phyloP scores from a whole-genome alignment of 2,329 filamentous ascomycete species.

The Penicillium sp. region DNA sequence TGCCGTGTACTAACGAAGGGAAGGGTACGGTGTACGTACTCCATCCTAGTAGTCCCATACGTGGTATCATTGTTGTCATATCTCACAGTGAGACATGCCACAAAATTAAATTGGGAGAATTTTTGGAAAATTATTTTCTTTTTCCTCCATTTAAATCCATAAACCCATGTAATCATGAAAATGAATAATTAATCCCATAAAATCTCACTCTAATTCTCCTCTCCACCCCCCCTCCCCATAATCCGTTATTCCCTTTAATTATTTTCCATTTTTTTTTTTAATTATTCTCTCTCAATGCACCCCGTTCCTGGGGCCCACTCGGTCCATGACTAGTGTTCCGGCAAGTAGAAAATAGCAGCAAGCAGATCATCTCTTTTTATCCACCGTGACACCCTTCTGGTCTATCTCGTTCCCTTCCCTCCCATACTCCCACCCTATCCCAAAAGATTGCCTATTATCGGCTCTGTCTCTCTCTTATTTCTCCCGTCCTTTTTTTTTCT shows the following conservation, averaged over 20 bases:
- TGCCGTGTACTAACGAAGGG: too few species aligned
- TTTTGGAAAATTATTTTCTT: neutral
- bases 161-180: conserved; percentile 2
- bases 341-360: conserved; percentile 38
- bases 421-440: conserved; percentile 11
- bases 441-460: conserved; percentile 27
- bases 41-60: too few species aligned
- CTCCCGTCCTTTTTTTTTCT: conserved; percentile 34
- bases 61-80: neutral
- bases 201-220: neutral
- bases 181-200: neutral
- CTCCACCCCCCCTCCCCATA: neutral
- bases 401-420: conserved; percentile 25
- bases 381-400: conserved; percentile 34
- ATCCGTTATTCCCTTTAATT: conserved; percentile 3
- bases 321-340: conserved; percentile 32
- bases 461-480: conserved; percentile 41
- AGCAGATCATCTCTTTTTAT: conserved; percentile 45
- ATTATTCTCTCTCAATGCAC: conserved; percentile 27
- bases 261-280: neutral
- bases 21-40: neutral
- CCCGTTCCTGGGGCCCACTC: conserved; percentile 31
- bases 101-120: conserved; percentile 1
- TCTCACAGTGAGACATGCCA: conserved; percentile 13
- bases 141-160: neutral